Conservation (phyloP, 169 alveolate species). For the Cystoisospora suis region DNA sequence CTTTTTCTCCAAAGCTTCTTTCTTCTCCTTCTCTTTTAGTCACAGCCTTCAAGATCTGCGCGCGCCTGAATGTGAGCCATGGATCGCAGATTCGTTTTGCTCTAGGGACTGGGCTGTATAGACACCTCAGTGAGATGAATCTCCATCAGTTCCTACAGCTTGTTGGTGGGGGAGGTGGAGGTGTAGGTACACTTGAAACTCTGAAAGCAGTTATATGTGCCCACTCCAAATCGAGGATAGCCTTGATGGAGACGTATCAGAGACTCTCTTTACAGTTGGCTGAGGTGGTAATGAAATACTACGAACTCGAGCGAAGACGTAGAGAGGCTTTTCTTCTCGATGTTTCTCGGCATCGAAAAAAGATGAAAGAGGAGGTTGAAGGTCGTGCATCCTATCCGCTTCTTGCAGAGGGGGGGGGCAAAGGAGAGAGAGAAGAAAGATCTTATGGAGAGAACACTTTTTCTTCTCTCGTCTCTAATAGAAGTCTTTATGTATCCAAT, state of each 20-base stretch:
- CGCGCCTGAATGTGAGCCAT: conserved; percentile 49
- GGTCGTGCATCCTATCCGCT: too few species aligned
- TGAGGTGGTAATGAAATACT: too few species aligned
- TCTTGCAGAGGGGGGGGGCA: too few species aligned
- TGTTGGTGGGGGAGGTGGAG: conserved; percentile 35
- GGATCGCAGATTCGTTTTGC: conserved; percentile 59
- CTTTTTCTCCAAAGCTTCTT: conserved; percentile 31
- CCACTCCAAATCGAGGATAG: neutral
- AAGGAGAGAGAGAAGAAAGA: too few species aligned
- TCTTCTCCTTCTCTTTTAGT: conserved; percentile 33
- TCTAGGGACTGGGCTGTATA: conserved; percentile 44
- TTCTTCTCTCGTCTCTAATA: too few species aligned
- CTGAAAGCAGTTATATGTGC: conserved; percentile 3
- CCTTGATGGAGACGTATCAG: neutral
- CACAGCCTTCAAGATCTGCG: conserved; percentile 36
- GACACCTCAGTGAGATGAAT: conserved; percentile 28
- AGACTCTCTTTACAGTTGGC: too few species aligned
- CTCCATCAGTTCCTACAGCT: conserved; percentile 39
- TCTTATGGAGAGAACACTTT: too few species aligned
- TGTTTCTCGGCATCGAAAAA: too few species aligned
- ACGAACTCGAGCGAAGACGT: too few species aligned
- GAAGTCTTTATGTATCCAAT: too few species aligned
- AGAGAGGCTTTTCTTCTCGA: too few species aligned
- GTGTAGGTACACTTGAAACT: conserved; percentile 3
- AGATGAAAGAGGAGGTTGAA: too few species aligned